Percentiles rank a stretch among this genome's conserved stretches.
Conservation (phyloP, 176 grass and related monocot species). For the Rhynchospora breviuscula region DNA sequence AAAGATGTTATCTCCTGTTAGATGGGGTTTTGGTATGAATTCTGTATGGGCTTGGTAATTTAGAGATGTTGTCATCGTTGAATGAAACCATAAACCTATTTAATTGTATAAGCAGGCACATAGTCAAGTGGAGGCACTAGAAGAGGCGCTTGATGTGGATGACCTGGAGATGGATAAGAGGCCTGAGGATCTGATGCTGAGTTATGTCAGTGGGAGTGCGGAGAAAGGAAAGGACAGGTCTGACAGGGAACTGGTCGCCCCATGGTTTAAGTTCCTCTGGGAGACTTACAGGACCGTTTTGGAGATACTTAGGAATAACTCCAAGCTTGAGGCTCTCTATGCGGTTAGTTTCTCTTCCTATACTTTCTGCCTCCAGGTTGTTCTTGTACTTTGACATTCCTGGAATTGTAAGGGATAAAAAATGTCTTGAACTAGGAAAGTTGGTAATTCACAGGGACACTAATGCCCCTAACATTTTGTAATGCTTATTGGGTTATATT, state of each 20-base stretch:
- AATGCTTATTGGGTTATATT: not conserved
- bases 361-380: not conserved
- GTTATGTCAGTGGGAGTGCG: conserved; percentile 87
- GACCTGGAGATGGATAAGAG: conserved; percentile 94
- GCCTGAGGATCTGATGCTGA: conserved; percentile 93
- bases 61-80: not conserved
- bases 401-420: not conserved
- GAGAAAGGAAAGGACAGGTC: conserved; percentile 94
- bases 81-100: not conserved
- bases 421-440: not conserved
- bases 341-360: conserved; percentile 51
- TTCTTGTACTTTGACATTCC: conserved; percentile 4
- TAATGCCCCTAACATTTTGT: not conserved
- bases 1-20: not conserved
- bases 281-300: conserved; percentile 93
- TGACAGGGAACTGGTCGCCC: conserved; percentile 85
- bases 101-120: conserved; percentile 34
- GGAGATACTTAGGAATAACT: conserved; percentile 92
- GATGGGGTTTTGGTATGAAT: not conserved
- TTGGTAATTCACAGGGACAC: not conserved
- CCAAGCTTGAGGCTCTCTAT: conserved; percentile 88
- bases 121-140: conserved; percentile 63
- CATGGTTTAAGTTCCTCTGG: conserved; percentile 99
- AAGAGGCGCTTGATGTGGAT: conserved; percentile 95
- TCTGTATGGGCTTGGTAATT: not conserved